Evolutionary conservation across 352 stramenopile species (phyloP).

Genomic region (Phytophthora vignae): DNA sequence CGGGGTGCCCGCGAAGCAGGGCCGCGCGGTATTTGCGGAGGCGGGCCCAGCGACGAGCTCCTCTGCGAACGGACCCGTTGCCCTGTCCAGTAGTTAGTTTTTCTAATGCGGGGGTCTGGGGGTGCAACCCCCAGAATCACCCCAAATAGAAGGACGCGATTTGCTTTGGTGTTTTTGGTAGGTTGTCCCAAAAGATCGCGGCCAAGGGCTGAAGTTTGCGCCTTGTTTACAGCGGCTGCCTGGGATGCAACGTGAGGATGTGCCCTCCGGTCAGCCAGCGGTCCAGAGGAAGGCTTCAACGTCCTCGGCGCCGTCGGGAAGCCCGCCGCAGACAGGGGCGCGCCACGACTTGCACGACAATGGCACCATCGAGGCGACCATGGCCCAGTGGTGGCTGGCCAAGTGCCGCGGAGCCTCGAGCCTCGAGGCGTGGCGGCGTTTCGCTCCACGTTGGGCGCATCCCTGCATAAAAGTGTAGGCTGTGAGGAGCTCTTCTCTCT

Average conservation of each 20-base stretch:
- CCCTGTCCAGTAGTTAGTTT: too few species aligned
- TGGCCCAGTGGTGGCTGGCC: too few species aligned
- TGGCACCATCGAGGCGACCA: too few species aligned
- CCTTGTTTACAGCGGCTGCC: conserved; percentile 24
- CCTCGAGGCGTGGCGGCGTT: not conserved
- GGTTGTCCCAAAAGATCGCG: conserved; percentile 24
- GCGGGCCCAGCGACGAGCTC: too few species aligned
- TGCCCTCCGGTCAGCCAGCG: conserved; percentile 11
- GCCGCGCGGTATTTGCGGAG: too few species aligned
- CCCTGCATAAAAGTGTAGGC: conserved; percentile 27
- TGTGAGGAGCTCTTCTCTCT: conserved; percentile 19
- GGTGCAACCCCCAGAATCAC: too few species aligned
- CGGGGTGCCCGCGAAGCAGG: too few species aligned
- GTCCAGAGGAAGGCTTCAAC: conserved; percentile 18
- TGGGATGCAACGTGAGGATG: conserved; percentile 28
- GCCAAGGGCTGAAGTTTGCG: not conserved
- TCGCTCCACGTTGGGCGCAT: conserved; percentile 21
- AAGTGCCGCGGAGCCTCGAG: too few species aligned
- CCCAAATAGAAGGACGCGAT: too few species aligned
- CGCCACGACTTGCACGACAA: not conserved
- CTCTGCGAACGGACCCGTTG: too few species aligned
- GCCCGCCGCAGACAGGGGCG: conserved; percentile 8
- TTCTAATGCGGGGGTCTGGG: too few species aligned
- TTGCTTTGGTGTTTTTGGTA: too few species aligned
- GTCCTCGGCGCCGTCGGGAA: conserved; percentile 4